These are phyloP conservation scores for Fraxinus greggii DNA, from an alignment of 305 asterid genomes.

Conservation along the genomic window DNA sequence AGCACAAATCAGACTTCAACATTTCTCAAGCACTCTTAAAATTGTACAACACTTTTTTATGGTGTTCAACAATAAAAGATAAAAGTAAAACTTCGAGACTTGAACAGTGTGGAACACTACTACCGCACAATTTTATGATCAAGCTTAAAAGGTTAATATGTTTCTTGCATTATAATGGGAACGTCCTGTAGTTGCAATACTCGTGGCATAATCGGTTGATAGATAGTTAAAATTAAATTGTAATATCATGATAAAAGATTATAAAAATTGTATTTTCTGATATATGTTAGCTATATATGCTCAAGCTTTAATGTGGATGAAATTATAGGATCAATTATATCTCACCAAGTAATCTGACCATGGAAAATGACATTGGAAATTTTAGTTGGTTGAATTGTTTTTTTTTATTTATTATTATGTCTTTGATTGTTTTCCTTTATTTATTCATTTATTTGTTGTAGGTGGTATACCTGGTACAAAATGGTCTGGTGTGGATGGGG, in stretches of 20 bases:
- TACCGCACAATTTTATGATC: neutral
- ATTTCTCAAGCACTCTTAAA: neutral
- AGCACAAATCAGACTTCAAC: neutral
- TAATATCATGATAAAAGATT: neutral
- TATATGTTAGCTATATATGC: neutral
- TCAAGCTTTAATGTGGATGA: neutral
- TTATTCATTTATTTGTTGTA: constrained; percentile 23
- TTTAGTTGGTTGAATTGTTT: neutral
- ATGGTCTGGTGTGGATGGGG: constrained; percentile 94
- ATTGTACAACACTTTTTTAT: neutral
- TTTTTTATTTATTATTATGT: neutral
- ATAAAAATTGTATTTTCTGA: neutral
- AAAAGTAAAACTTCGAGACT: neutral
- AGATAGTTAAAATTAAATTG: neutral
- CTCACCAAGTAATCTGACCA: neutral
- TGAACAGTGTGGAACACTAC: neutral
- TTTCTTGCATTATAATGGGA: neutral
- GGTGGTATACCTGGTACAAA: constrained; percentile 88
- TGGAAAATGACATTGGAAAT: neutral
- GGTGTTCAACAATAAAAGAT: neutral
- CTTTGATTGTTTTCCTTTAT: neutral
- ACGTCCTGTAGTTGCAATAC: neutral
- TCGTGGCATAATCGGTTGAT: neutral
- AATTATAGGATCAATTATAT: neutral
- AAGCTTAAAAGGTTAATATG: neutral